Evolutionary conservation across 177 flowering plant species (phyloP), one percentile per base, ranked within the genome.

Genomic region (Vitis hybrid): DNA sequence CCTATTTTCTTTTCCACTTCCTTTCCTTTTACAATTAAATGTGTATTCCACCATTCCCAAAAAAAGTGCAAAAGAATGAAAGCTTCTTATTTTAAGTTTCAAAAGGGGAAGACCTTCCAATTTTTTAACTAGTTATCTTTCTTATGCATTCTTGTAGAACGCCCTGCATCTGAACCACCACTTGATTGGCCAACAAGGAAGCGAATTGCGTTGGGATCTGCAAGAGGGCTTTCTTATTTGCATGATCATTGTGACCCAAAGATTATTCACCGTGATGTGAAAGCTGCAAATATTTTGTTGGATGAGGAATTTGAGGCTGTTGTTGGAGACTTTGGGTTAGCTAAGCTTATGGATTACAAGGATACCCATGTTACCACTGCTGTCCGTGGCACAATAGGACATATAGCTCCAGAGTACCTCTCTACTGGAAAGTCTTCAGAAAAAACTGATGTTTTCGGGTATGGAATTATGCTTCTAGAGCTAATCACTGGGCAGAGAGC

Each of bases 251-350:
- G 92, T 76, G 92, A 88, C 76, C 92, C 92, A 5, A 88, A 88
- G 80, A 88, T 88, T 58, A 88, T 88, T 71, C 92, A 88, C 59
- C 92, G 92, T 56, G 92, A 88, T 72, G 92, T 88, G 60, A 88
- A 88, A 78, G 92, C 92, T 63, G 90, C 92, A 30, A 88, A 88
- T 62, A 88, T 88, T 64, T 77, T 88, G 78, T 73, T 88, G 68
- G 92, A 88, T 71, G 90, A 88, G 81, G 92, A 88, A 71, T 88
- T 88, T 76, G 92, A 88, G 79, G 92, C 92, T 56, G 90, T 87
- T 71, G 92, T 88, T 66, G 92, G 92, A 34, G 90, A 88, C 79
- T 88, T 88, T 78, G 92, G 92, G 56, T 73, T 88, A 76, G 90
- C 92, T 17, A 88, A 85, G 61, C 85, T 87, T 6, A 89, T 89